Evolutionary conservation across 805 yeast species (phyloP).

Genomic region (Cyberlindnera sargentensis): DNA sequence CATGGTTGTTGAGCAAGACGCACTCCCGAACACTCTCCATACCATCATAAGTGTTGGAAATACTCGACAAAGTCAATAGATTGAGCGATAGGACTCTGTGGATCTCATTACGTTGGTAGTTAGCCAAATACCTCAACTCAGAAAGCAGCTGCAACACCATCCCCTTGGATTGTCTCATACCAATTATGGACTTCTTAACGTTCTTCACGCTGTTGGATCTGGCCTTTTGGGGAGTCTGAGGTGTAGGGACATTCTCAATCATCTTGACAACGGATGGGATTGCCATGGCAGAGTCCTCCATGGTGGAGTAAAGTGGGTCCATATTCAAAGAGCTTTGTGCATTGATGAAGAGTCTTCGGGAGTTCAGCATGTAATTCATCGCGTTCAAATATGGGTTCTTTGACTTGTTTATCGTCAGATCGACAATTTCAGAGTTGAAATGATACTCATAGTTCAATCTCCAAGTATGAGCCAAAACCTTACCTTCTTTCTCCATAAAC

Average conservation of each 20-base stretch:
- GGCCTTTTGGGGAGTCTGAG: conserved; percentile 7
- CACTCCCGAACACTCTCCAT: conserved; percentile 17
- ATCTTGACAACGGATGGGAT: conserved; percentile 30
- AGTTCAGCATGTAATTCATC: conserved; percentile 24
- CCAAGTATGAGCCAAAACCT: conserved; percentile 13
- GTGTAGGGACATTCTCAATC: not conserved
- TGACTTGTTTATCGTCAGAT: conserved; percentile 9
- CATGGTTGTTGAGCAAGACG: conserved; percentile 21
- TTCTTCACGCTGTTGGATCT: conserved; percentile 18
- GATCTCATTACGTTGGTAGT: conserved; percentile 22
- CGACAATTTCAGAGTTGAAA: conserved; percentile 16
- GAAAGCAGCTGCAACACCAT: conserved; percentile 13
- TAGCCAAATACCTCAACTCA: conserved; percentile 19
- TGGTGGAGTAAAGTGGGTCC: conserved; percentile 43
- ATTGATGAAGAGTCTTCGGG: conserved; percentile 24
- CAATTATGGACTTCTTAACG: conserved; percentile 17
- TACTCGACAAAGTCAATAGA: conserved; percentile 22
- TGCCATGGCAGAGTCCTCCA: conserved; percentile 44
- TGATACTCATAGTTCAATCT: conserved; percentile 17
- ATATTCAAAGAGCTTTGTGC: conserved; percentile 27
- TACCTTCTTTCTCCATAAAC: conserved; percentile 16
- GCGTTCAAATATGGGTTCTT: conserved; percentile 18
- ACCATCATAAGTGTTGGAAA: conserved; percentile 12
- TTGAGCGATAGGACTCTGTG: conserved; percentile 19
- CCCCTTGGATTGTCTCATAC: conserved; percentile 18